Evolutionary conservation across 495 filamentous ascomycete genomes (phyloP), one percentile per base, ranked within the genome.

Genomic region (Penicillium silybi): DNA sequence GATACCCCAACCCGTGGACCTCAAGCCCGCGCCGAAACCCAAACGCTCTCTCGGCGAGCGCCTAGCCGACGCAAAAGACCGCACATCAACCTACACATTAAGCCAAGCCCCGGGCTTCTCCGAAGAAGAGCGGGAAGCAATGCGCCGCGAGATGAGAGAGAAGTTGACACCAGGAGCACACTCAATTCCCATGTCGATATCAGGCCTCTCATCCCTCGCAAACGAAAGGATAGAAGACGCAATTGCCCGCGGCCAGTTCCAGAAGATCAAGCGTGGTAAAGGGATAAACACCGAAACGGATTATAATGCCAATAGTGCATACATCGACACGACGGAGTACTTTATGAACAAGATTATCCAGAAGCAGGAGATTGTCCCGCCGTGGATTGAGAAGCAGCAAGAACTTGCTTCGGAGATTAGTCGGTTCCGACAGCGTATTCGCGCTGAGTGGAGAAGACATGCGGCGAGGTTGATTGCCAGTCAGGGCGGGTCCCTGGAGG

Each of bases 261-360:
- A 90, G 54, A 85, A 90, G 47, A 88, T 97, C 4, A 83, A 86
- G 2, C 78, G 93, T 10, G 93, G 93, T 0, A 88, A 89, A 57
- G 85, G 82, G 13, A 66, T 74, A 29, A 73, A 77, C 54, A 76
- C 89, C 1, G 81, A 92, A 67, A 73, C 85, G 17, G 92, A 96
- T 63, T 74, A 90, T 45, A 85, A 89, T 60, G 88, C 88, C 2
- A 86, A 85, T 54, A 93, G 85, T 61, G 90, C 95, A 0, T 98
- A 93, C 64, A 79, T 97, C 29, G 91, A 97, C 65, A 97, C 93
- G 1, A 97, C 95, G 0, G 92, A 96, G 68, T 97, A 96, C 65
- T 89, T 97, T 58, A 86, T 98, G 85, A 98, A 98, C 66, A 95
- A 95, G 71, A 97, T 97, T 64, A 97, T 98, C 54, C 86, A 97